These are phyloP conservation scores for Mycosarcoma mackinlayi DNA, from an alignment of 1,284 basidiomycete species.

Conservation along the genomic window DNA sequence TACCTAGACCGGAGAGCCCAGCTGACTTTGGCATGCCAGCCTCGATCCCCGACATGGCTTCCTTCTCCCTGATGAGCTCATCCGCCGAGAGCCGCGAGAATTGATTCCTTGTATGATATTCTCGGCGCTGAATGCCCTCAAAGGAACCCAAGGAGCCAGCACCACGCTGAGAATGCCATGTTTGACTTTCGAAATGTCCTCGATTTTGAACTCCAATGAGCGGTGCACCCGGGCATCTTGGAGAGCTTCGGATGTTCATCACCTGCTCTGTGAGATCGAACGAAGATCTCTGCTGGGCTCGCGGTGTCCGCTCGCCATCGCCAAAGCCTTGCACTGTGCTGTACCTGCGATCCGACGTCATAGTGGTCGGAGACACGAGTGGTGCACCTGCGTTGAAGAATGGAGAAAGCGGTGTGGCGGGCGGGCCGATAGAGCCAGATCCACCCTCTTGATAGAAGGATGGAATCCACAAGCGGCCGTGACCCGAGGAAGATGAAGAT, in stretches of 20 bases:
- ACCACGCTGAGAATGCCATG: constrained; percentile 12
- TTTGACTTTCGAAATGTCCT: constrained; percentile 23
- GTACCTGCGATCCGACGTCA: constrained; percentile 1
- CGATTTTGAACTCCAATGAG: constrained; percentile 23
- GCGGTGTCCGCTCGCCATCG: constrained; percentile 31
- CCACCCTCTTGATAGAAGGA: constrained; percentile 15
- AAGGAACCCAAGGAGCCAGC: constrained; percentile 22
- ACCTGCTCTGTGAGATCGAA: constrained; percentile 14
- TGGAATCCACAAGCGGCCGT: constrained; percentile 15
- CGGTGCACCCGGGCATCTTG: constrained; percentile 37
- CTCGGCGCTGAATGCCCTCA: background rate
- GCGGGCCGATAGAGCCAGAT: constrained; percentile 25
- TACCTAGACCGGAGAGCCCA: constrained; percentile 35
- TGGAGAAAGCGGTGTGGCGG: constrained; percentile 34
- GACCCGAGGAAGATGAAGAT: constrained; percentile 27
- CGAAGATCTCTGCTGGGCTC: constrained; percentile 11
- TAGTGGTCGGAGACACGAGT: constrained; percentile 12
- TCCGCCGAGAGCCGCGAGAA: background rate
- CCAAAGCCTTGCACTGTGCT: background rate
- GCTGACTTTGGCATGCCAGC: constrained; percentile 16
- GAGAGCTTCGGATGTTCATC: background rate
- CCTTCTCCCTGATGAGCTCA: constrained; percentile 14
- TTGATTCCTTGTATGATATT: background rate
- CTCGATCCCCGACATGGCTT: constrained; percentile 14
- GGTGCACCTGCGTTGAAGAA: constrained; percentile 16